Evolutionary conservation across 2,329 filamentous ascomycete genomes (phyloP), one percentile per base, ranked within the genome.

Genomic region (Diaporthe australafricana): DNA sequence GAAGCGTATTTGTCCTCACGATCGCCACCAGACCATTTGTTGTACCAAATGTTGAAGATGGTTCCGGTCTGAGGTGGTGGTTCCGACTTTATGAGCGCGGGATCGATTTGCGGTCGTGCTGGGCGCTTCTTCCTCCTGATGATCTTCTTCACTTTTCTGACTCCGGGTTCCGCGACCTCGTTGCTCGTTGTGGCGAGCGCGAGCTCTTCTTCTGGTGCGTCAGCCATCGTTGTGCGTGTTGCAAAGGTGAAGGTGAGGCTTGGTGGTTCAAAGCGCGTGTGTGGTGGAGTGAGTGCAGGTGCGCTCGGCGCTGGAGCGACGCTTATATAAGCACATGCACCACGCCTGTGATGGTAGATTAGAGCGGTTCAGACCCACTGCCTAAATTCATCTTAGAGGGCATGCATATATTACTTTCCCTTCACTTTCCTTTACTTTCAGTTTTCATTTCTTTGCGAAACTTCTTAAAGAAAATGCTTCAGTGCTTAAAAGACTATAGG

Each of bases 21-120:
- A 83, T 99, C 96, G 78, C 96, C 96, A 76, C 96, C 96, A 0
- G 92, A 93, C 95, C 96, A 98, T 83, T 98, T 98, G 85, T 98
- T 98, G 84, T 98, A 98, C 96, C 95, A 98, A 79, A 97, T 97
- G 83, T 99, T 99, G 88, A 96, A 99, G 72, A 95, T 94, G 0
- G 94, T 97, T 68, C 96, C 96, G 0, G 96, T 98, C 78, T 98
- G 95, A 1, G 94, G 93, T 20, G 95, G 94, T 5, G 94, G 93
- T 77, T 98, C 94, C 42, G 92, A 92, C 77, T 93, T 94, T 83
- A 97, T 89, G 53, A 92, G 92, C 50, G 92, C 91, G 1, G 95
- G 91, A 79, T 99, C 96, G 78, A 98, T 92, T 84, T 99, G 96
- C 0, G 93, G 93, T 72, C 96, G 91, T 57, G 96, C 96, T 40